Conservation (phyloP, 2,329 filamentous ascomycete species). For the Fusarium mundagurra region DNA sequence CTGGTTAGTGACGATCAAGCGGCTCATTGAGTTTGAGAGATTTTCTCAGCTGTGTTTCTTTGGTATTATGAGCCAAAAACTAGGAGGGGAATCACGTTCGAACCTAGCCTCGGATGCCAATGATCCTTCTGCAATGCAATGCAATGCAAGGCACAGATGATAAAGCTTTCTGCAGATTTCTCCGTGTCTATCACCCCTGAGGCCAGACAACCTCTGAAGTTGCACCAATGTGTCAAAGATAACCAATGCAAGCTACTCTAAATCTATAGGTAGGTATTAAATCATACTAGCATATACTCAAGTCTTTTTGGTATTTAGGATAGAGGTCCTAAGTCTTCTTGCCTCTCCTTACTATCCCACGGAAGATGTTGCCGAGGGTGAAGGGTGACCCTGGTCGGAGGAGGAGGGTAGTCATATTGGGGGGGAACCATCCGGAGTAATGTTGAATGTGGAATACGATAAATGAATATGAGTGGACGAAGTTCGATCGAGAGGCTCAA, state of each 20-base stretch:
- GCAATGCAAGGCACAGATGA: constrained; percentile 5
- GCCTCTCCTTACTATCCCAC: not conserved
- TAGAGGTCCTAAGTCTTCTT: not conserved
- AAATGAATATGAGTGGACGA: not conserved
- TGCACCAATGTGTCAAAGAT: not conserved
- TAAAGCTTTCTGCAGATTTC: constrained; percentile 13
- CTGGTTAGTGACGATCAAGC: not conserved
- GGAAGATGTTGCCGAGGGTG: constrained; percentile 9
- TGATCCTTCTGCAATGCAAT: not conserved
- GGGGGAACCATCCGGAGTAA: constrained; percentile 16
- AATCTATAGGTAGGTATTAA: not conserved
- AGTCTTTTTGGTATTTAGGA: not conserved
- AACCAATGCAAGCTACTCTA: not conserved
- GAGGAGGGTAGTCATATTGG: constrained; percentile 6
- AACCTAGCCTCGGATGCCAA: not conserved
- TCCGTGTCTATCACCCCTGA: not conserved
- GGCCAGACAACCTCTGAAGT: not conserved
- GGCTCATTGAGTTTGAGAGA: constrained; percentile 27
- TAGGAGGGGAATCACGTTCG: not conserved
- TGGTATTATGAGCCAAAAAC: not conserved
- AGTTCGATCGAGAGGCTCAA: constrained; percentile 4
- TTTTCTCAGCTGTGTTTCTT: constrained; percentile 9
- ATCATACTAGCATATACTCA: no score
- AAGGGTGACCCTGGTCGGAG: constrained; percentile 3
- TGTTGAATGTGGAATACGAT: constrained; percentile 4